Evolutionary conservation across 768 basidiomycete genomes (phyloP).

Genomic region (Panaeolus papilionaceus): DNA sequence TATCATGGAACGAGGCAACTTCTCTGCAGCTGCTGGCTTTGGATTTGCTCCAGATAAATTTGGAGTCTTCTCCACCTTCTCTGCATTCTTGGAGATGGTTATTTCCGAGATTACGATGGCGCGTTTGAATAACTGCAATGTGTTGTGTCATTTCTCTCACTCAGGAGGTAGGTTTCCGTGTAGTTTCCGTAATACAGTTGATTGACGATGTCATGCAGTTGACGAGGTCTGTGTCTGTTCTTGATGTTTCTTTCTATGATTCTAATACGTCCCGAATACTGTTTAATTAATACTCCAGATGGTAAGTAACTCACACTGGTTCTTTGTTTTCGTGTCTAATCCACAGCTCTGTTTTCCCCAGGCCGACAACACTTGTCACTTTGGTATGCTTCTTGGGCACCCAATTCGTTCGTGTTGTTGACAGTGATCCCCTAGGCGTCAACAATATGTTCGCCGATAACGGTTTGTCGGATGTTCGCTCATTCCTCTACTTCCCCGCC

Average conservation of each 20-base stretch:
- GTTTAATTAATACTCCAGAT: constrained; percentile 30
- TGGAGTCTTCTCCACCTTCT: constrained; percentile 91
- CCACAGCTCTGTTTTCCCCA: constrained; percentile 21
- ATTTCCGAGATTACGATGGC: constrained; percentile 93
- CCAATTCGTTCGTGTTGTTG: not conserved
- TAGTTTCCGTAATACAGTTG: not conserved
- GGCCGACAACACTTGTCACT: constrained; percentile 60
- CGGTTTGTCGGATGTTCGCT: constrained; percentile 79
- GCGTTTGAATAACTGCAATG: constrained; percentile 88
- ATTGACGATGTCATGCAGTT: constrained; percentile 42
- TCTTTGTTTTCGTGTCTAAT: not conserved
- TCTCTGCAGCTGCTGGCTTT: constrained; percentile 86
- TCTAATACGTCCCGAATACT: constrained; percentile 7
- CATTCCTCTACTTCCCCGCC: constrained; percentile 89
- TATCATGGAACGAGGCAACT: constrained; percentile 87
- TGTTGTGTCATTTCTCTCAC: constrained; percentile 89
- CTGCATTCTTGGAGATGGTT: constrained; percentile 92
- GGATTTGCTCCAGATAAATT: constrained; percentile 84
- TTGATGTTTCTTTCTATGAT: constrained; percentile 1
- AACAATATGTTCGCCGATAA: constrained; percentile 92
- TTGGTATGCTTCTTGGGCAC: constrained; percentile 31
- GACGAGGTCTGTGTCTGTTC: constrained; percentile 54
- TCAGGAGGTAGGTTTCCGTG: constrained; percentile 66
- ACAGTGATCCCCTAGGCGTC: constrained; percentile 51
- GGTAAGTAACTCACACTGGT: constrained; percentile 28